phyloP scores from a whole-genome alignment of 2,329 filamentous ascomycete species.

The Hysterium pulicare region DNA sequence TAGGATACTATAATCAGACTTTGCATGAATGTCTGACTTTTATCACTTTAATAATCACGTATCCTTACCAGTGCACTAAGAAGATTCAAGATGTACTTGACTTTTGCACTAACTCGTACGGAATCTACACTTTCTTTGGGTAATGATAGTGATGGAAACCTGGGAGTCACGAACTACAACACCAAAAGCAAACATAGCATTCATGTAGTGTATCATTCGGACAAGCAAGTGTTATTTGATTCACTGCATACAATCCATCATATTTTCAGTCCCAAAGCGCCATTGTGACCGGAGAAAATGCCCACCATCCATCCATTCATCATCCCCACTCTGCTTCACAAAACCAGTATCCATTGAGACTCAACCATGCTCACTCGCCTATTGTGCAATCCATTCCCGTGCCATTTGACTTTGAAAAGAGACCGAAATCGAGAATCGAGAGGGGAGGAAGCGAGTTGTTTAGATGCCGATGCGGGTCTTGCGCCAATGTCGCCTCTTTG shows the following conservation, averaged over 20 bases:
- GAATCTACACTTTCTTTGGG: too few relatives aligned
- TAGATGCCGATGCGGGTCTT: slow-evolving; percentile 99
- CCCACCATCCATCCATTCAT: slow-evolving; percentile 23
- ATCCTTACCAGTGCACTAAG: too few relatives aligned
- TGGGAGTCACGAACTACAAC: too few relatives aligned
- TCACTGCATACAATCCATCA: slow-evolving; percentile 35
- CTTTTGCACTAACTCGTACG: too few relatives aligned
- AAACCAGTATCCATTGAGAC: slow-evolving; percentile 3
- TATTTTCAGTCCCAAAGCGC: slow-evolving; percentile 37
- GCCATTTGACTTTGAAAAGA: slow-evolving; percentile 21
- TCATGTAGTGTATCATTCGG: not conserved
- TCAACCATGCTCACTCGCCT: slow-evolving; percentile 16
- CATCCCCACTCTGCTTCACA: not conserved
- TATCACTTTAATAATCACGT: too few relatives aligned
- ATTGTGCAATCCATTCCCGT: slow-evolving; percentile 30
- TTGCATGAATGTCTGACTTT: too few relatives aligned
- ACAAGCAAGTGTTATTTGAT: slow-evolving; percentile 31
- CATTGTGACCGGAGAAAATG: slow-evolving; percentile 28
- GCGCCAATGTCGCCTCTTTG: slow-evolving; percentile 99
- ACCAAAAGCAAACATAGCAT: too few relatives aligned
- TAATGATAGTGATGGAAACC: too few relatives aligned
- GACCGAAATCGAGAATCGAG: slow-evolving; percentile 29
- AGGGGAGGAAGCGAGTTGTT: slow-evolving; percentile 53
- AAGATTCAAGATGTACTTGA: too few relatives aligned
- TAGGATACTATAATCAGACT: too few relatives aligned